phyloP scores from a whole-genome alignment of 2,329 filamentous ascomycete genomes.

The Cladosporium austrohemisphaericum region DNA sequence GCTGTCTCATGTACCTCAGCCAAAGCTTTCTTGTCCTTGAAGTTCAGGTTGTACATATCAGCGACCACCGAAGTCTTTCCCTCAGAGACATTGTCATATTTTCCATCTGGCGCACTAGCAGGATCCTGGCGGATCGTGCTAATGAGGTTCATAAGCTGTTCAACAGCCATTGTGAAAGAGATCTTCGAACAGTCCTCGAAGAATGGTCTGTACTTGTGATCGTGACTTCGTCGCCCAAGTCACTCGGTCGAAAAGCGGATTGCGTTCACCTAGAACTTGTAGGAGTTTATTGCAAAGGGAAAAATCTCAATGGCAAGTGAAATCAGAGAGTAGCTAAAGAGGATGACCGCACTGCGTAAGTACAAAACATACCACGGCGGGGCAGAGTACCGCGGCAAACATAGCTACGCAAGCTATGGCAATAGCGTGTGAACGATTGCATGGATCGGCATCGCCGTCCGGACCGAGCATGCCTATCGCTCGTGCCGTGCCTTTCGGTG shows the following conservation, averaged over 20 bases:
- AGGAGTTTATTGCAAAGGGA: too few relatives aligned
- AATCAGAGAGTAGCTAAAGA: background rate
- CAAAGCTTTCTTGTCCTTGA: slow-evolving; percentile 40
- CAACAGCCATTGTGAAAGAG: slow-evolving; percentile 22
- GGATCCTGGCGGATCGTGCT: slow-evolving; percentile 47
- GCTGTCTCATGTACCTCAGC: too few relatives aligned
- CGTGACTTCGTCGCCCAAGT: too few relatives aligned
- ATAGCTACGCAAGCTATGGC: slow-evolving; percentile 4
- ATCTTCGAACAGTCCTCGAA: too few relatives aligned
- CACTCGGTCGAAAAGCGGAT: too few relatives aligned
- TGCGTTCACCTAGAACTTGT: too few relatives aligned
- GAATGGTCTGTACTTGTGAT: too few relatives aligned
- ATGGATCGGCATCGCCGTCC: slow-evolving; percentile 4
- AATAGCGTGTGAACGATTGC: background rate
- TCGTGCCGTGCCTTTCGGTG: slow-evolving; percentile 7
- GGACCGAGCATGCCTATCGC: slow-evolving; percentile 9
- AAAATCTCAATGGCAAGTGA: background rate
- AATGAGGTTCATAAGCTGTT: slow-evolving; percentile 42
- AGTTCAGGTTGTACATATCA: slow-evolving; percentile 38
- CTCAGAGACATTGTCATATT: slow-evolving; percentile 38
- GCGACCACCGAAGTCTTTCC: slow-evolving; percentile 40
- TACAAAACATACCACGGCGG: background rate
- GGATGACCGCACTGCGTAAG: background rate
- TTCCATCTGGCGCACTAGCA: slow-evolving; percentile 46
- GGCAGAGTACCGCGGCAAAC: background rate